Evolutionary conservation across 768 basidiomycete species (phyloP), one percentile per base, ranked within the genome.

Genomic region (Lactarius sanguifluus): DNA sequence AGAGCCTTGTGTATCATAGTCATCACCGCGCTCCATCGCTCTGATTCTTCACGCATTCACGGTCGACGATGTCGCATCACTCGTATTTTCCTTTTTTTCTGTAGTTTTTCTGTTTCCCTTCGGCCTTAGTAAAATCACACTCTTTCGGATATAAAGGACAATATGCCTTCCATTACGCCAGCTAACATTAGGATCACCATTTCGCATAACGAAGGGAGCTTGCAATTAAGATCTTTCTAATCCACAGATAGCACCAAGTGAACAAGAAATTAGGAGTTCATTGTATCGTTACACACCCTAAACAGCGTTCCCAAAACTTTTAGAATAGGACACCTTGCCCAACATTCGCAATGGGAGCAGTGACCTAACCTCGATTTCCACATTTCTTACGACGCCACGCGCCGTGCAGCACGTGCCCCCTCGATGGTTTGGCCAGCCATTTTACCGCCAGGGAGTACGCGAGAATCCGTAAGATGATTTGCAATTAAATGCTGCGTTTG

Each of bases 11-110:
- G 62, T 67, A 67, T 63, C 50, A 67, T 59, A 59, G 61, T 84
- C 79, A 6, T 73, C 25, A 66, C 64, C 79, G 74, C 65, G 59
- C 47, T 25, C 43, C 30, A 52, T 16, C 25, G 50, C 15, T 25
- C 23, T 52, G 5, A 52, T 52, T 52, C 50, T 15, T 45, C 43
- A 18, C 10, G 41, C 41, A 41, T 41, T 41, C 16, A 41, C 45
- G 10, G 10, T 12, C 23, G 12, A n/a, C 25, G 47, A 25, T 25
- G n/a, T 25, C 47, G 23, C 15, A 52, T 52, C 25, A 50, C 23
- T 52, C 25, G 50, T 52, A 52, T 52, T 52, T 52, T 52, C 13
- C 50, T 2, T 28, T 52, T 25, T 52, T 52, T 23, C n/a, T 13
- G 23, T 25, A 13, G 25, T 52, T 52, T 15, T 13, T 45, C 47